Evolutionary conservation across 2,329 filamentous ascomycete species (phyloP).

Genomic region (Zasmidium cellare): DNA sequence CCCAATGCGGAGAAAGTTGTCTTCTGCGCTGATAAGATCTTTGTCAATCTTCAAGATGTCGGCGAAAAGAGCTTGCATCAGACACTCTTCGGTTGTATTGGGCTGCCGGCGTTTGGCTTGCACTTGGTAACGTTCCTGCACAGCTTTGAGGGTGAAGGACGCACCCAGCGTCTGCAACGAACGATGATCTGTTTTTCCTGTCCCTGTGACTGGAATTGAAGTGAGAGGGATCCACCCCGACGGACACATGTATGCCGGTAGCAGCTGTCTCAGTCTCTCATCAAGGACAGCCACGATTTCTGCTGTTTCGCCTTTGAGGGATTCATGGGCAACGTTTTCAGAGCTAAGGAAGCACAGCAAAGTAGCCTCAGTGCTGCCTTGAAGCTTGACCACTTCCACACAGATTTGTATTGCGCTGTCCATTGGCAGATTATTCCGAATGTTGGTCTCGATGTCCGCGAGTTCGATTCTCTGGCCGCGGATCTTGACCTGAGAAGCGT

Average conservation of each 20-base stretch:
- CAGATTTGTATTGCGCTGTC: background rate
- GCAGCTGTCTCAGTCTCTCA: background rate
- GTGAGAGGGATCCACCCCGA: constrained; percentile 68
- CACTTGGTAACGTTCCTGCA: constrained; percentile 40
- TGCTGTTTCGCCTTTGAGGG: background rate
- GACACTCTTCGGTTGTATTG: constrained; percentile 28
- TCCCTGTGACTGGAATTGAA: constrained; percentile 65
- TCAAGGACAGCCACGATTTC: background rate
- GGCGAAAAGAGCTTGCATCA: constrained; percentile 51
- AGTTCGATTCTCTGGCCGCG: constrained; percentile 76
- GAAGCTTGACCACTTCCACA: background rate
- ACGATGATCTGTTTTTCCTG: constrained; percentile 68
- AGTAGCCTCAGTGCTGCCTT: background rate
- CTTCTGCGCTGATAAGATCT: constrained; percentile 55
- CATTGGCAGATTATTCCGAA: constrained; percentile 34
- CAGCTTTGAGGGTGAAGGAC: background rate
- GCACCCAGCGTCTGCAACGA: constrained; percentile 48
- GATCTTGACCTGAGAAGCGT: constrained; percentile 73
- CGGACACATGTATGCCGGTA: constrained; percentile 73
- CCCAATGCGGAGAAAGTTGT: constrained; percentile 72
- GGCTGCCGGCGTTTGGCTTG: constrained; percentile 31
- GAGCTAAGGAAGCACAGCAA: background rate
- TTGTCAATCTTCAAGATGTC: constrained; percentile 47
- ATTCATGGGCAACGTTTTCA: background rate
- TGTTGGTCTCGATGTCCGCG: constrained; percentile 65